A percentile compares a stretch with the other conserved stretches of the same genome.
Evolutionary conservation across 164 flowering plant genomes (phyloP).

Genomic region (Piper longum): DNA sequence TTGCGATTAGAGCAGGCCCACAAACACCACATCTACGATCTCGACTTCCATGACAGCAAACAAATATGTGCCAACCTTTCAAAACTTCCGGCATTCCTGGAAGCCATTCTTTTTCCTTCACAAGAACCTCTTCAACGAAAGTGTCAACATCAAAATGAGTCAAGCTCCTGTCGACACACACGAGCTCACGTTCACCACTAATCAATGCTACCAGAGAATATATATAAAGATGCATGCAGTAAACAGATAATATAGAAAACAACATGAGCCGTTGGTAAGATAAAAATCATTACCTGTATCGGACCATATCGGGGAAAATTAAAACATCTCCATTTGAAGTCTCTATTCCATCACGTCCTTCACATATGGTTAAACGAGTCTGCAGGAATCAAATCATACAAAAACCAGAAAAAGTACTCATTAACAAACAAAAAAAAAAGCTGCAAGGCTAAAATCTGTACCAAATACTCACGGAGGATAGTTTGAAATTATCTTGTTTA

Average conservation of each 20-base stretch:
- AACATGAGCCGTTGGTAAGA: not conserved
- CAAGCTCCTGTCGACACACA: constrained; percentile 57
- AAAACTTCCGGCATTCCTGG: constrained; percentile 73
- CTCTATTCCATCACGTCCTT: constrained; percentile 92
- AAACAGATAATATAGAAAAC: too few species aligned
- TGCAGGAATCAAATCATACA: constrained; percentile 4
- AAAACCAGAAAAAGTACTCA: too few species aligned
- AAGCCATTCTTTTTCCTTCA: constrained; percentile 73
- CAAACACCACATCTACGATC: constrained; percentile 93
- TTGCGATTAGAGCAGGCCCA: constrained; percentile 67
- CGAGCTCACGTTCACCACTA: constrained; percentile 3
- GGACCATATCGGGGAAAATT: constrained; percentile 91
- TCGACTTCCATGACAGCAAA: constrained; percentile 80
- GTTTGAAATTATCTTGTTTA: too few species aligned
- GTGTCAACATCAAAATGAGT: constrained; percentile 92
- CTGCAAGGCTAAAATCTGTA: too few species aligned
- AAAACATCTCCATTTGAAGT: constrained; percentile 94
- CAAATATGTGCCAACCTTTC: constrained; percentile 63
- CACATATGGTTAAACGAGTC: constrained; percentile 91
- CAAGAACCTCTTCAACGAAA: constrained; percentile 92
- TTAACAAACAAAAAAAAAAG: too few species aligned
- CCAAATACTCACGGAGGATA: too few species aligned
- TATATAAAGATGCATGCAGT: too few species aligned
- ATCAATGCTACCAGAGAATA: too few species aligned
- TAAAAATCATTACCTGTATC: constrained; percentile 59